Percentiles rank a stretch among this genome's conserved stretches.
Conservation (phyloP, 306 rosid genomes). For the Cucumis hystrix region DNA sequence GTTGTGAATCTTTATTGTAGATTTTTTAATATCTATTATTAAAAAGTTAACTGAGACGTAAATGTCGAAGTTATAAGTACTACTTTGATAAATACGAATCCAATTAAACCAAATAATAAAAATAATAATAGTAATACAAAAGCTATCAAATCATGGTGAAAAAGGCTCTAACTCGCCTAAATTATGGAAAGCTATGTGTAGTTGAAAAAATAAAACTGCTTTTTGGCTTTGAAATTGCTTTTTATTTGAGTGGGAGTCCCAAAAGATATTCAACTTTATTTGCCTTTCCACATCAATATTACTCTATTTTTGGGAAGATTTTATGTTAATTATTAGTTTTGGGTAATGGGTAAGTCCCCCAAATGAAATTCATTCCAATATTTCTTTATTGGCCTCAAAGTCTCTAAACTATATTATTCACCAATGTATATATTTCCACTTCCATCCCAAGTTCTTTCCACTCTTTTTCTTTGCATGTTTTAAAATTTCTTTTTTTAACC, state of each 20-base stretch:
- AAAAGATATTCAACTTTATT: background rate
- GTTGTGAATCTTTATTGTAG: too few relatives aligned
- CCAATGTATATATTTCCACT: background rate
- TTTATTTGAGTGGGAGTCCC: background rate
- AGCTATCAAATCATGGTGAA: background rate
- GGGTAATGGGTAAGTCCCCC: background rate
- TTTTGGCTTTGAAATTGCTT: background rate
- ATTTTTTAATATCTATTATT: too few relatives aligned
- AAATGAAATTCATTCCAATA: background rate
- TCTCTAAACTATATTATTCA: background rate
- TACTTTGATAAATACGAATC: too few relatives aligned
- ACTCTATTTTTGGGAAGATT: conserved; percentile 12
- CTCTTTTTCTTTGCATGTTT: background rate
- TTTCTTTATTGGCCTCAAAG: background rate
- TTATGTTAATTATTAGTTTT: background rate
- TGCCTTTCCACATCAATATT: background rate
- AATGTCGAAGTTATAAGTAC: too few relatives aligned
- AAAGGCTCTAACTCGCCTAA: background rate
- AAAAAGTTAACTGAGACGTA: too few relatives aligned
- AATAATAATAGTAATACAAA: too few relatives aligned
- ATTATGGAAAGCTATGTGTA: background rate
- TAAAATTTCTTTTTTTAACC: background rate
- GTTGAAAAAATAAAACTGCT: background rate
- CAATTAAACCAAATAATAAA: too few relatives aligned
- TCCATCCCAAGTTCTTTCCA: background rate